Conservation (phyloP, 345 rosid species). For the Camelina neglecta region DNA sequence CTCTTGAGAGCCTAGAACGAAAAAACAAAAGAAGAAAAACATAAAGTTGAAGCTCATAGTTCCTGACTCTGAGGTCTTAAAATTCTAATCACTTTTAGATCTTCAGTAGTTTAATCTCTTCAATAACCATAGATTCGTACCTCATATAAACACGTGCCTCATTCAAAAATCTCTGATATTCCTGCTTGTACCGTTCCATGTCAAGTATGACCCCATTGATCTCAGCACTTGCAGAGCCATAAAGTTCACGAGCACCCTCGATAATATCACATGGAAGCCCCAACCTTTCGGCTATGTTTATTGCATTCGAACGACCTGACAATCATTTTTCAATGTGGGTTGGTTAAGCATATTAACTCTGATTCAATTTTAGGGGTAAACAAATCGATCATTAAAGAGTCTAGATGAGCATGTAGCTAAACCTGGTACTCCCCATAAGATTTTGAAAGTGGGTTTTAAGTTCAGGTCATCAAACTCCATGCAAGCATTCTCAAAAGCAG, state of each 20-base stretch:
- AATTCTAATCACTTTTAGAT: slow-evolving; percentile 7
- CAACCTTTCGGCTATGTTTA: slow-evolving; percentile 82
- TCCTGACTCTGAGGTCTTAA: not conserved
- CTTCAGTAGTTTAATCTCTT: not conserved
- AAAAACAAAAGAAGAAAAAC: not conserved
- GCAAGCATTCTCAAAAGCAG: slow-evolving; percentile 88
- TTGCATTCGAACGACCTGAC: slow-evolving; percentile 91
- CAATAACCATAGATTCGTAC: slow-evolving; percentile 46
- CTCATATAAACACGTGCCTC: slow-evolving; percentile 57
- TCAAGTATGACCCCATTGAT: slow-evolving; percentile 83
- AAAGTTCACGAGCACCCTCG: slow-evolving; percentile 60
- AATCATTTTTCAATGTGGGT: slow-evolving; percentile 14
- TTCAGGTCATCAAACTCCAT: slow-evolving; percentile 96
- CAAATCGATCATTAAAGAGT: not conserved
- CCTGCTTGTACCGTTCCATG: slow-evolving; percentile 88
- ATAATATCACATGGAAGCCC: slow-evolving; percentile 66
- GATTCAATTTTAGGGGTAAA: not conserved
- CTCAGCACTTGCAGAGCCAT: slow-evolving; percentile 86
- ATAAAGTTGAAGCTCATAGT: slow-evolving; percentile 12
- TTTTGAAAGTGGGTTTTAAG: slow-evolving; percentile 86
- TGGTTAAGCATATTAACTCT: not conserved
- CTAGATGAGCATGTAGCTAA: slow-evolving; percentile 23
- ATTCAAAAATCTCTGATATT: slow-evolving; percentile 51
- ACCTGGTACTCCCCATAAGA: slow-evolving; percentile 99
- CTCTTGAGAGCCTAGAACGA: slow-evolving; percentile 64